Percentiles rank a stretch among this genome's conserved stretches.
Conservation (phyloP, 1,139 yeast genomes). For the Zygosaccharomyces sapae region DNA sequence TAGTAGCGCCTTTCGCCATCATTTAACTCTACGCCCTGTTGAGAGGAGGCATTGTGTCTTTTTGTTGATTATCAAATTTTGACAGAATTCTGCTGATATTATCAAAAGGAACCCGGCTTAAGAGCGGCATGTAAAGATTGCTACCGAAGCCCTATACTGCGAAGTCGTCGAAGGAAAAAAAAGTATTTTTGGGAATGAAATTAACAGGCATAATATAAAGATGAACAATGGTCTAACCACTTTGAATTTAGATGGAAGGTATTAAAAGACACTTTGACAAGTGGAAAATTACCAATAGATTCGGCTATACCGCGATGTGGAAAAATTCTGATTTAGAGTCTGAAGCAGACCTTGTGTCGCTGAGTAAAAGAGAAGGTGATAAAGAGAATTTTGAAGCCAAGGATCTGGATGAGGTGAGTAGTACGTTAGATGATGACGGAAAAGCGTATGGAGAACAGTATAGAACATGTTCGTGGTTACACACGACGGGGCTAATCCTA, state of each 20-base stretch:
- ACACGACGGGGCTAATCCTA: conserved; percentile 54
- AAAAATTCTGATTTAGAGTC: not conserved
- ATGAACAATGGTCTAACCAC: not conserved
- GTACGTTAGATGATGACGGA: conserved; percentile 28
- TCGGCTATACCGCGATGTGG: not conserved
- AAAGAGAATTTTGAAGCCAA: not conserved
- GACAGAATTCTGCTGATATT: not conserved
- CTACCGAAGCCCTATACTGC: not conserved
- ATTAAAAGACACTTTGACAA: not conserved
- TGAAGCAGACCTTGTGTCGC: not conserved
- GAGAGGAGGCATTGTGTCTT: not conserved
- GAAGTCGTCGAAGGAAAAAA: not conserved
- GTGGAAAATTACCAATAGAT: not conserved
- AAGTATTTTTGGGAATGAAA: not conserved
- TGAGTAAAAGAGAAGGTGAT: not conserved
- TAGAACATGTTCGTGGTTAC: conserved; percentile 53
- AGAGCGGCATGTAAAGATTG: not conserved
- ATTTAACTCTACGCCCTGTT: too few species aligned
- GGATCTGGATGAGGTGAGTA: not conserved
- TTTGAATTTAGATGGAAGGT: not conserved
- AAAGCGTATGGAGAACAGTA: conserved; percentile 43
- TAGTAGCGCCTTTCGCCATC: too few species aligned
- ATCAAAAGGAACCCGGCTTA: not conserved
- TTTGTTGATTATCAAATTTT: too few species aligned
- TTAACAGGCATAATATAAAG: not conserved